A percentile compares a stretch with the other conserved stretches of the same genome.
Evolutionary conservation across 176 grass and related monocot species (phyloP).

Genomic region (Lolium perenne): DNA sequence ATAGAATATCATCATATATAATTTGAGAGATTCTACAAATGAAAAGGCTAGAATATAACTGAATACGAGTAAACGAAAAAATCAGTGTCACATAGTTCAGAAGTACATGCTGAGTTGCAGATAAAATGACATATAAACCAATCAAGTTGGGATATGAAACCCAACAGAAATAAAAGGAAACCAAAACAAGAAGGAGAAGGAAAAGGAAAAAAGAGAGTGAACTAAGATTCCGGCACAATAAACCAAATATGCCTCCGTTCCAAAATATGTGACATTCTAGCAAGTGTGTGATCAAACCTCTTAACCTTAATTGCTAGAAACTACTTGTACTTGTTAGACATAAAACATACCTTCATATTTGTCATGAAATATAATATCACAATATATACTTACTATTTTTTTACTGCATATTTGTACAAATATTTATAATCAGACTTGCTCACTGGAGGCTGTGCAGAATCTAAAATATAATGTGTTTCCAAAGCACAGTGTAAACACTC

Average conservation of each 20-base stretch:
- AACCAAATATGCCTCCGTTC: background rate
- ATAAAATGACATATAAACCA: background rate
- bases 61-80: background rate
- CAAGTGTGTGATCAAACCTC: background rate
- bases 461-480: background rate
- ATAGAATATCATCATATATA: background rate
- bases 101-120: background rate
- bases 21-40: conserved; percentile 14
- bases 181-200: too few species aligned
- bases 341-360: background rate
- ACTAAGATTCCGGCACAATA: too few species aligned
- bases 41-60: background rate
- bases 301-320: background rate
- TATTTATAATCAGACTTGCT: background rate
- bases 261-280: background rate
- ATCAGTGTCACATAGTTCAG: background rate
- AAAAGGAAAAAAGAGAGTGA: too few species aligned
- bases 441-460: background rate
- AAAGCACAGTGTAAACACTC: background rate
- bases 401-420: background rate
- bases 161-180: too few species aligned
- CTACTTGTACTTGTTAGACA: background rate
- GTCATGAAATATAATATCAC: background rate
- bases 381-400: background rate
- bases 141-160: background rate